Evolutionary conservation across 2,329 filamentous ascomycete species (phyloP), one percentile per base, ranked within the genome.

Genomic region (Fusarium sp.): DNA sequence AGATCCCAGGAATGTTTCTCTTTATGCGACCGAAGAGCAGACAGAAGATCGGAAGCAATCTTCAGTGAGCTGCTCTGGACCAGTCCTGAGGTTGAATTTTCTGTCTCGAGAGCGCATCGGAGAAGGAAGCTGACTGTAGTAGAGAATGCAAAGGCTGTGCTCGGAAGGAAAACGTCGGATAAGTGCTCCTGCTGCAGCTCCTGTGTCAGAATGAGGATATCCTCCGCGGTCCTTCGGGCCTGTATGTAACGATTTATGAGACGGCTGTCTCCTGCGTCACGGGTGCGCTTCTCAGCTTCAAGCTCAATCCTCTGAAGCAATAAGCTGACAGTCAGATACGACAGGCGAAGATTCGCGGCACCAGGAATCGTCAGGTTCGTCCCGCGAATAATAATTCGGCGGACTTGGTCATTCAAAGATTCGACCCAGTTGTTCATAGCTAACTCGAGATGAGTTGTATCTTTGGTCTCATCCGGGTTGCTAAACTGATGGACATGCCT

Each of bases 101-200:
- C 80, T 4, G 79, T 79, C 55, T 84, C 80, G 3, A 86, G 71
- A 0, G 81, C 83, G 56, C 81, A 83, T 3, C 84, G 78, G 10
- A 87, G 73, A 27, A 86, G 72, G 39, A 86, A 85, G 40, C 81
- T 85, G 15, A 82, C 80, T 0, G 85, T 82, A 2, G 82, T 81
- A 0, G 83, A 79, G n/a, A 85, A 79, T 1, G 80, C 76, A 55
- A 84, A 86, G 0, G 83, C 79, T 37, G 78, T 78, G 4, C 82
- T 77, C 0, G 84, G 79, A 3, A 85, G 75, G 83, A 84, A 87
- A 58, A 85, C 86, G 47, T 82, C 84, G 4, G 77, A 75, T 0
- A 85, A 74, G 17, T 85, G 82, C 2, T 75, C 53, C 6, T 78
- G 76, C 6, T 78, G 73, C 0, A 87, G 71, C 45, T 85, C 83